These are phyloP conservation scores for Fraxinus ornus DNA, from an alignment of 305 asterid species.

Conservation along the genomic window DNA sequence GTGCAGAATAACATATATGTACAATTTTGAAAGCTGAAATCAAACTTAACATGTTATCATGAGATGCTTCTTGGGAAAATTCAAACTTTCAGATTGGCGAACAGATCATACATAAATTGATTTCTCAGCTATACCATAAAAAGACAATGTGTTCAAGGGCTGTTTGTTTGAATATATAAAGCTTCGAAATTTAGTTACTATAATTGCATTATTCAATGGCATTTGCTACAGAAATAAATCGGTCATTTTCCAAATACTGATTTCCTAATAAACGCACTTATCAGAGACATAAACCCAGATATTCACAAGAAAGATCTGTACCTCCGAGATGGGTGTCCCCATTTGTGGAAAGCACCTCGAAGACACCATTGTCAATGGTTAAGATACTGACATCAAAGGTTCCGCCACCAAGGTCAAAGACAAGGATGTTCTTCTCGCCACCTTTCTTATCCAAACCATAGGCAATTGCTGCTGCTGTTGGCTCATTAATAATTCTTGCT, in stretches of 20 bases:
- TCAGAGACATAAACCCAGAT: not conserved
- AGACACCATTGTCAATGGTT: conserved; percentile 48
- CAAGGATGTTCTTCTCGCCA: conserved; percentile 54
- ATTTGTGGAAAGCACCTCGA: conserved; percentile 53
- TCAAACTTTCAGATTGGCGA: not conserved
- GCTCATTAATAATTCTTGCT: conserved; percentile 49
- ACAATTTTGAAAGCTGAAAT: not conserved
- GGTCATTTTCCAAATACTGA: not conserved
- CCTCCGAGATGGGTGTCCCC: conserved; percentile 67
- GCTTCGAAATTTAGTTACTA: not conserved
- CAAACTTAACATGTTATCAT: not conserved
- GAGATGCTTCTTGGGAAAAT: not conserved
- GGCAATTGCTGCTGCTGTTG: conserved; percentile 57
- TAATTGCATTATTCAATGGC: not conserved
- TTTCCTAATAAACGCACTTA: not conserved
- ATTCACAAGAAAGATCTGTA: conserved; percentile 20
- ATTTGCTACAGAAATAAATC: not conserved
- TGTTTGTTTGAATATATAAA: not conserved
- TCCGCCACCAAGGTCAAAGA: conserved; percentile 58
- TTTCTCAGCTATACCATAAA: not conserved
- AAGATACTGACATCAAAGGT: conserved; percentile 54
- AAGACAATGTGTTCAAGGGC: not conserved
- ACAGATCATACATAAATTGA: not conserved
- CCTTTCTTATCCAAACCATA: conserved; percentile 47
- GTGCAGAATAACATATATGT: not conserved